Evolutionary conservation across 2,329 filamentous ascomycete genomes (phyloP), one percentile per base, ranked within the genome.

Genomic region (Apiospora pterosperma): DNA sequence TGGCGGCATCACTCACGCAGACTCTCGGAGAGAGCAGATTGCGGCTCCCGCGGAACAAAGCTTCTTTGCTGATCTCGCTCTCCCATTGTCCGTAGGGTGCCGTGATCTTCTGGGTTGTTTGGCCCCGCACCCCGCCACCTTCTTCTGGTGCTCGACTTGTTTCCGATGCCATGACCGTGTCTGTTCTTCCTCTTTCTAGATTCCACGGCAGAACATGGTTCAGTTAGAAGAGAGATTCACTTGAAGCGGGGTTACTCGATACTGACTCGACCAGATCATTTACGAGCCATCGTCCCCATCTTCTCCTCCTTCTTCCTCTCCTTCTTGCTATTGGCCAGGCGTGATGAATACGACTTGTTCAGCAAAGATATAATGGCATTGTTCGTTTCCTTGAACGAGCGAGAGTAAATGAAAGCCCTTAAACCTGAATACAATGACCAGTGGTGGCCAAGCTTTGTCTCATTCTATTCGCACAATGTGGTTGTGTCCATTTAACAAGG

Each of bases 31-130:
- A 41, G 12, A 48, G 36, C 61, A 63, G 23, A 5, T 39, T 48
- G 19, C 64, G 38, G 42, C 55, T 65, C 19, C 44, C 61, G 41
- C 64, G 61, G 52, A 65, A 65, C 59, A 41, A 39, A n/a, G 59
- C 59, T 7, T 55, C 48, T 5, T 55, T 55, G 28, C 7, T 55
- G 25, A 55, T 55, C 7, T 34, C 25, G 48, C 48, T 55, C 28
- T 55, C 19, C 48, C 48, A 55, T 55, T 55, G 48, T 55, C 48
- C 48, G 28, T 55, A 55, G n/a, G 48, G 48, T 10, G 48, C 48
- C 28, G n/a, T 12, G 19, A 11, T 34, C 28, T 55, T 55, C 16
- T 11, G n/a, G n/a, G n/a, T n/a, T n/a, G n/a, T 10, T 11, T 19
- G 41, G n/a, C n/a, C n/a, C 8, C 19, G 19, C n/a, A 42, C 41